Evolutionary conservation across 139 green algal genomes (phyloP).

Genomic region (Micractinium sp.): DNA sequence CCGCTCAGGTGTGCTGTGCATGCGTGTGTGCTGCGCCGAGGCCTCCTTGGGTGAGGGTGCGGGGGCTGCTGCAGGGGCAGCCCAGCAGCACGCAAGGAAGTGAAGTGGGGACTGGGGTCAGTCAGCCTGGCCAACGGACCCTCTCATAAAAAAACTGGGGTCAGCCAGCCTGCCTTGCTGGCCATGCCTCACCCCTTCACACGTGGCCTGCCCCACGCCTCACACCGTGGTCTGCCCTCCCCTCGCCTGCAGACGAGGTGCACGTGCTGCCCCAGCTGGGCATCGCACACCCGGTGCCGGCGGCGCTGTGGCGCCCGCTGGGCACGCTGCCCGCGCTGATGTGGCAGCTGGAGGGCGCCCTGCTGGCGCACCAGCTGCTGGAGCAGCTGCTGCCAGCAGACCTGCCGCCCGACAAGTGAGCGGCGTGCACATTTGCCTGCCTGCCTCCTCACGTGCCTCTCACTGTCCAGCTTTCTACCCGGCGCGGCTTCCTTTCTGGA

Average conservation of each 20-base stretch:
- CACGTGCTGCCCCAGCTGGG: constrained; percentile 54
- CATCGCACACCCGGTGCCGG: constrained; percentile 35
- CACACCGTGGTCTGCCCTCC: background rate
- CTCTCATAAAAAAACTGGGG: too few species aligned
- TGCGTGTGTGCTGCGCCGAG: too few species aligned
- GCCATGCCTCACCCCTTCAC: background rate
- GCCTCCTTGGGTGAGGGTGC: too few species aligned
- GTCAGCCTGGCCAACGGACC: too few species aligned
- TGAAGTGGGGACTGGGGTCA: too few species aligned
- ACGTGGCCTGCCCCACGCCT: background rate
- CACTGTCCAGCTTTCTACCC: background rate
- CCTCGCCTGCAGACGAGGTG: constrained; percentile 27
- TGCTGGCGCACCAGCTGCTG: constrained; percentile 49
- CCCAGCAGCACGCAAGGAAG: too few species aligned
- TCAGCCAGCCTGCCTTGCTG: too few species aligned
- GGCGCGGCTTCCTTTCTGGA: too few species aligned
- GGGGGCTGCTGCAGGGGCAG: too few species aligned
- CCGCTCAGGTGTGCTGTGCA: too few species aligned
- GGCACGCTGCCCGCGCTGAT: constrained; percentile 42
- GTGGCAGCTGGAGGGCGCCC: constrained; percentile 43
- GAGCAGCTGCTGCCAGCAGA: constrained; percentile 12
- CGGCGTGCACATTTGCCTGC: background rate
- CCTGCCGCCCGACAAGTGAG: constrained; percentile 27
- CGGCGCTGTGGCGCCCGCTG: constrained; percentile 32
- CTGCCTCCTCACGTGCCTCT: background rate